phyloP scores from a whole-genome alignment of 2,329 filamentous ascomycete species.

The Claviceps capensis region DNA sequence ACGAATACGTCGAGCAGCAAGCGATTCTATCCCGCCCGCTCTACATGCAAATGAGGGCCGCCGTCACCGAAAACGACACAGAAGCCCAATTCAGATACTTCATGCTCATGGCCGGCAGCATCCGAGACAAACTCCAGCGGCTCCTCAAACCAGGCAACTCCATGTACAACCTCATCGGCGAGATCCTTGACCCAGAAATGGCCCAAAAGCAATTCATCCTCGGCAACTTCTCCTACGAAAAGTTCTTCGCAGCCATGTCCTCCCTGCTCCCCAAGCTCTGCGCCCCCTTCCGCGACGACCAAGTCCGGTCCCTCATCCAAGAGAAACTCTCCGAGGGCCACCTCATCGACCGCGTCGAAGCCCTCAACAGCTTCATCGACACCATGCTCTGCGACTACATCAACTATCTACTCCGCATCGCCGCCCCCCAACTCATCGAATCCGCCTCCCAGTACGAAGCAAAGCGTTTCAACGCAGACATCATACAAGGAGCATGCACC shows the following conservation, averaged over 20 bases:
- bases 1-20: constrained; percentile 45
- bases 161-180: constrained; percentile 61
- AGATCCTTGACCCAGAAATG: constrained; percentile 60
- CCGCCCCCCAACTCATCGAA: constrained; percentile 56
- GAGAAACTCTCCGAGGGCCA: constrained; percentile 45
- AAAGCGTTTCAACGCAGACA: constrained; percentile 53
- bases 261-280: constrained; percentile 66
- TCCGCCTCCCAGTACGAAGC: constrained; percentile 61
- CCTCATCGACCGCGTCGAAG: constrained; percentile 64
- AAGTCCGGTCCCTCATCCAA: constrained; percentile 55
- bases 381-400: constrained; percentile 68
- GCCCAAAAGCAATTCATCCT: constrained; percentile 54
- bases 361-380: constrained; percentile 62
- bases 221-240: constrained; percentile 67
- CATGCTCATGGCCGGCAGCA: constrained; percentile 54
- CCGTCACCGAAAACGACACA: constrained; percentile 50
- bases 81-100: constrained; percentile 56
- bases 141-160: constrained; percentile 57
- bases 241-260: constrained; percentile 66
- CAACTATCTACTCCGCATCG: constrained; percentile 63
- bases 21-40: constrained; percentile 32
- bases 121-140: constrained; percentile 58
- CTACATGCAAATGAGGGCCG: constrained; percentile 46
- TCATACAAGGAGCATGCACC: constrained; percentile 40
- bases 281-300: constrained; percentile 65